Percentiles rank a stretch among this genome's conserved stretches.
Evolutionary conservation across 495 filamentous ascomycete species (phyloP).

Genomic region (Pseudoneurospora amorphoporcata): DNA sequence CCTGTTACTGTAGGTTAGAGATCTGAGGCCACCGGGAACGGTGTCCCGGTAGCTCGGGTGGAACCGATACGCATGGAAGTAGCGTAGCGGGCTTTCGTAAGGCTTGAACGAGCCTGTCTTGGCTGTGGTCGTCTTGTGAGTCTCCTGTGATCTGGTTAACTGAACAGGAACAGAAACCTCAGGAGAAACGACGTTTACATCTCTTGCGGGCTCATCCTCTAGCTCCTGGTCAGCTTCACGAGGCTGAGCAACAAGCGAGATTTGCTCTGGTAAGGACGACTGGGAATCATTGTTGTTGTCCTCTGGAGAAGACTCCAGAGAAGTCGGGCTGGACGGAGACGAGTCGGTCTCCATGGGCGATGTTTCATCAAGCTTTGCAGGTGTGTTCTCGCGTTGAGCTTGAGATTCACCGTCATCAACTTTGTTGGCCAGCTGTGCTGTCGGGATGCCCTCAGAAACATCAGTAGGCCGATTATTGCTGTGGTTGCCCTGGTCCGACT

Average conservation of each 20-base stretch:
- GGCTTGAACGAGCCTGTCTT: conserved; percentile 42
- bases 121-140: background rate
- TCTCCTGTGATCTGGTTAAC: conserved; percentile 13
- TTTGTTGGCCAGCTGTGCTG: background rate
- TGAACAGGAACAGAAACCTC: background rate
- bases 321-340: conserved; percentile 9
- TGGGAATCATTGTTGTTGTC: background rate
- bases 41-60: conserved; percentile 62
- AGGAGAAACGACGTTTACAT: conserved; percentile 26
- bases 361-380: conserved; percentile 10
- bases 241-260: conserved; percentile 16
- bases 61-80: conserved; percentile 81
- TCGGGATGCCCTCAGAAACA: background rate
- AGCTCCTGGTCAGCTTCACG: conserved; percentile 20
- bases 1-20: conserved; percentile 83
- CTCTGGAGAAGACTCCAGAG: conserved; percentile 13
- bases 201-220: conserved; percentile 16
- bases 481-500: background rate
- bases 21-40: conserved; percentile 68
- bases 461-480: background rate
- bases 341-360: conserved; percentile 21
- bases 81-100: conserved; percentile 72
- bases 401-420: background rate
- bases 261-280: conserved; percentile 11
- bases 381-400: background rate